Evolutionary conservation across 306 rosid genomes (phyloP), one percentile per base, ranked within the genome.

Genomic region (Vicia villosa): DNA sequence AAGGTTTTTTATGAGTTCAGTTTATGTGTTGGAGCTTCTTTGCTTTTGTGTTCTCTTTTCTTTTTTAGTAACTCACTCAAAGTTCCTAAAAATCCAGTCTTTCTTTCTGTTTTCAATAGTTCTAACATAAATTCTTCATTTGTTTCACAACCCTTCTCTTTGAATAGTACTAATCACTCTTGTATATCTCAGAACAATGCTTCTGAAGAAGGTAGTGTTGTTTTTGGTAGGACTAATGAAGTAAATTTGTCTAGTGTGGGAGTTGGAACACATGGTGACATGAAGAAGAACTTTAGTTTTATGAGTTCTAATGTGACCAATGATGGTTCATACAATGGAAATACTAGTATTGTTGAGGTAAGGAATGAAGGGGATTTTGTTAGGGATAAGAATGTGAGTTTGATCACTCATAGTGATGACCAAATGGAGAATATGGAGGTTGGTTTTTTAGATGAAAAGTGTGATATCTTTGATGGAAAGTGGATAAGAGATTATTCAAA

Each of bases 401-500:
- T 30, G 17, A 10, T 20, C 6, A 56, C 22, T 47, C 55, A 43
- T 12, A 5, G 16, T 72, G 61, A 46, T 63, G 62, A 81, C 10
- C 73, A 72, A 20, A 9, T 26, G 10, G 16, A 42, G 76, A 72
- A 46, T 37, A 67, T 19, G 69, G 42, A 61, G 56, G 52, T 37
- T 63, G 80, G 69, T 36, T 77, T 79, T 11, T 28, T 34, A 34
- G 38, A 60, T 46, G 83, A 84, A 71, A 63, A 84, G 3, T 94
- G 98, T 71, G 85, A 94, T 74, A 77, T 90, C 15, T 94, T 83
- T 75, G 37, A 88, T 67, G 98, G 97, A 10, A 77, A 80, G 67
- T 94, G 98, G 98, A 82, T 85, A 43, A 82, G 82, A 76, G 98
- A 88, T 74, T 75, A 83, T 63, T 86, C 96, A 12, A 88, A 88